phyloP scores from a whole-genome alignment of 1,284 basidiomycete species.

The Ganoderma leucocontextum region DNA sequence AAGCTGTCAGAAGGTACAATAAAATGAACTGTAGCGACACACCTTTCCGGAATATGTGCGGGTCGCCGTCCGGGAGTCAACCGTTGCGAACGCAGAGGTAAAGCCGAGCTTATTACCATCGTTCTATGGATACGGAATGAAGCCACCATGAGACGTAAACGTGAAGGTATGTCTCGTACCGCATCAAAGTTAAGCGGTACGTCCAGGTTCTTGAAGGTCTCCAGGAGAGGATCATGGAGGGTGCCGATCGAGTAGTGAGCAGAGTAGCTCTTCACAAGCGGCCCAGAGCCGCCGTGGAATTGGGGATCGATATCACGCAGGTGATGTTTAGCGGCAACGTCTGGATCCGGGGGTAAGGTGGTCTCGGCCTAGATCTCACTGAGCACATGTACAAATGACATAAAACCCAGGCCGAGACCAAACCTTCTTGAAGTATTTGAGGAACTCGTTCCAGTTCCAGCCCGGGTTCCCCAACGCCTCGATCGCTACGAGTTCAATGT shows the following conservation, averaged over 20 bases:
- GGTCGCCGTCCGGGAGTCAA: slow-evolving; percentile 13
- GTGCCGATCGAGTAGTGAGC: slow-evolving; percentile 4
- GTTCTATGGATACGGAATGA: not conserved
- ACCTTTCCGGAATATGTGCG: slow-evolving; percentile 20
- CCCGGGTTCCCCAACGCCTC: slow-evolving; percentile 38
- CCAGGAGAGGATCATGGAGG: slow-evolving; percentile 16
- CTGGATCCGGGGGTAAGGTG: slow-evolving; percentile 3
- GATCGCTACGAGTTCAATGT: slow-evolving; percentile 24
- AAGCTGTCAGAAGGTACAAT: not conserved
- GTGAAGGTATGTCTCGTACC: not conserved
- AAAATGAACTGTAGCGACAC: not conserved
- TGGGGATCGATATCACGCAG: slow-evolving; percentile 1
- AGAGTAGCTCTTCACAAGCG: slow-evolving; percentile 30
- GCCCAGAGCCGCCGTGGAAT: slow-evolving; percentile 32
- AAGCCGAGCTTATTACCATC: slow-evolving; percentile 13
- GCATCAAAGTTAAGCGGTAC: slow-evolving; percentile 13
- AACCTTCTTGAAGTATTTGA: slow-evolving; percentile 31
- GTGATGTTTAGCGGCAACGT: slow-evolving; percentile 3
- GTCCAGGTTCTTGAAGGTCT: slow-evolving; percentile 27
- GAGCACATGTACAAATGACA: not conserved
- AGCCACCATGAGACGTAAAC: not conserved
- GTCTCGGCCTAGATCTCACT: slow-evolving; percentile 18
- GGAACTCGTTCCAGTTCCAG: slow-evolving; percentile 37
- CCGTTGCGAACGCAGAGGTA: slow-evolving; percentile 1
- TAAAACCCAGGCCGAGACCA: not conserved